phyloP scores from a whole-genome alignment of 495 filamentous ascomycete genomes.

The Aspergillus sclerotioniger region DNA sequence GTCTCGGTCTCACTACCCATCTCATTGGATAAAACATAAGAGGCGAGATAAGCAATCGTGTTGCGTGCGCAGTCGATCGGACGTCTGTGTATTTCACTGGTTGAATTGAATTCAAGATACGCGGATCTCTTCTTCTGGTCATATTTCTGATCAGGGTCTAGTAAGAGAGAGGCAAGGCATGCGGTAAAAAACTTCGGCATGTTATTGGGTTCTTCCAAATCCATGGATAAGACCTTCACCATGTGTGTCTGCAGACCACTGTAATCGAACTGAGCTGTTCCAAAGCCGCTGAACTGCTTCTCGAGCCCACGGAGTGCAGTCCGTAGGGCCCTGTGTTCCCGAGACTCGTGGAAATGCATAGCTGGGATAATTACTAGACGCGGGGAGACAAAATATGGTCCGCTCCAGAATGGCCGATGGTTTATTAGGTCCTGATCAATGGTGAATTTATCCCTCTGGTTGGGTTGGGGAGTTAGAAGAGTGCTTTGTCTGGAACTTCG shows the following conservation, averaged over 20 bases:
- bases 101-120: background rate
- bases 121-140: background rate
- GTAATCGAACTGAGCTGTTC: constrained; percentile 2
- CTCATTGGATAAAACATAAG: background rate
- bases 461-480: background rate
- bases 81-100: background rate
- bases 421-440: background rate
- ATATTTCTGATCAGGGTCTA: background rate
- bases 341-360: background rate
- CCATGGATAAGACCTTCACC: constrained; percentile 1
- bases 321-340: constrained; percentile 1
- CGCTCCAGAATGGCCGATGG: background rate
- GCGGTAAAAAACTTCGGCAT: constrained; percentile 1
- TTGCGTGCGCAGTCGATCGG: background rate
- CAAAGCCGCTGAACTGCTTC: background rate
- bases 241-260: background rate
- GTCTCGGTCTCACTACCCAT: background rate
- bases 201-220: background rate
- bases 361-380: background rate
- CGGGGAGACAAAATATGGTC: background rate
- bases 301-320: background rate
- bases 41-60: background rate
- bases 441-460: background rate
- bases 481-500: background rate
- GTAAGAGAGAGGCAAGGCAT: background rate